Percentiles rank a stretch among this genome's conserved stretches.
phyloP scores from a whole-genome alignment of 495 filamentous ascomycete species.

The Apiosordaria backusii region DNA sequence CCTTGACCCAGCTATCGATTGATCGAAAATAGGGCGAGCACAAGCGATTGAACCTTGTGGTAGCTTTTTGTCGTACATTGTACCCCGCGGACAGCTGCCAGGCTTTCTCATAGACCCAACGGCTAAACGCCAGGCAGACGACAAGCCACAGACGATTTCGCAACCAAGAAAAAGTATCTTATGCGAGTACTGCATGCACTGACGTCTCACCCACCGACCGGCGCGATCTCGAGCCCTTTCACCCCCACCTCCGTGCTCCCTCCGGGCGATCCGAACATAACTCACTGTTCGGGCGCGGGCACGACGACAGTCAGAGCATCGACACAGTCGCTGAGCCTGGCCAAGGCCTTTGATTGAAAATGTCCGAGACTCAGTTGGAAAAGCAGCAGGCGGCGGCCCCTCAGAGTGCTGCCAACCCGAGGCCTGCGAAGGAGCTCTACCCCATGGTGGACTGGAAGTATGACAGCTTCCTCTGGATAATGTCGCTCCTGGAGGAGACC shows the following conservation, averaged over 20 bases:
- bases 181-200: not conserved
- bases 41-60: not conserved
- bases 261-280: not conserved
- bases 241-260: not conserved
- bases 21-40: not conserved
- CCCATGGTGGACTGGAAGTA: conserved; percentile 74
- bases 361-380: conserved; percentile 16
- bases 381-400: conserved; percentile 19
- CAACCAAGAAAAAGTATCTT: not conserved
- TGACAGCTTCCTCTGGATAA: conserved; percentile 74
- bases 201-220: not conserved
- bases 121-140: not conserved
- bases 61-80: not conserved
- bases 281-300: not conserved
- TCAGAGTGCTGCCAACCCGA: conserved; percentile 24
- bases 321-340: not conserved
- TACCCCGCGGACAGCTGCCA: not conserved
- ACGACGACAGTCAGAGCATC: not conserved
- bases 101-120: not conserved
- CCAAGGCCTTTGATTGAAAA: conserved; percentile 1
- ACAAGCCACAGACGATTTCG: not conserved
- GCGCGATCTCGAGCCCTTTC: not conserved
- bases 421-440: conserved; percentile 53
- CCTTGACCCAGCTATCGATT: too few species aligned
- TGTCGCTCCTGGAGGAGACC: conserved; percentile 82